Evolutionary conservation across 345 rosid species (phyloP).

Genomic region (Linum trigynum): DNA sequence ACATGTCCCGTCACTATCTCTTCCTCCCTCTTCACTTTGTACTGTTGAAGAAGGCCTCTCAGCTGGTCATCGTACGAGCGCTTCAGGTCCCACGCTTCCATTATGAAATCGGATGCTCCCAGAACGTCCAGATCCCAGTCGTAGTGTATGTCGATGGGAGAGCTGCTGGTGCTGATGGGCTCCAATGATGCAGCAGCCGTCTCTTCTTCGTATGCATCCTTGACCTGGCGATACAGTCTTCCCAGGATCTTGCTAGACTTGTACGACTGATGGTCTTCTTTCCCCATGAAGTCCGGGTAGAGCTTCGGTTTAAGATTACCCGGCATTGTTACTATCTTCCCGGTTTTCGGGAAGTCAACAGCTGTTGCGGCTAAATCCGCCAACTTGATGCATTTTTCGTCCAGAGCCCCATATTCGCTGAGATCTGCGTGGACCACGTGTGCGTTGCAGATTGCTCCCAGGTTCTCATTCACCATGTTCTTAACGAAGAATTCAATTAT

Average conservation of each 20-base stretch:
- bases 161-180: constrained; percentile 6
- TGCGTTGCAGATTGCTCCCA: constrained; percentile 73
- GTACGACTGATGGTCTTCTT: constrained; percentile 61
- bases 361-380: constrained; percentile 88
- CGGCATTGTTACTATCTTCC: constrained; percentile 67
- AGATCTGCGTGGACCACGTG: constrained; percentile 81
- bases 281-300: constrained; percentile 92
- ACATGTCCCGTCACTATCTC: constrained; percentile 89
- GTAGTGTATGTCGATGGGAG: constrained; percentile 34
- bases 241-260: constrained; percentile 67
- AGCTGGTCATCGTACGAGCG: constrained; percentile 69
- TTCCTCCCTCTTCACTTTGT: constrained; percentile 76
- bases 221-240: constrained; percentile 55
- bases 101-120: constrained; percentile 49
- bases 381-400: constrained; percentile 50
- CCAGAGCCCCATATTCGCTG: constrained; percentile 62
- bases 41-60: constrained; percentile 60
- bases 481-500: constrained; percentile 61
- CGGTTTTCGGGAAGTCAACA: constrained; percentile 91
- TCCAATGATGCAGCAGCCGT: constrained; percentile 27
- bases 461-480: constrained; percentile 60
- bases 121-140: constrained; percentile 49
- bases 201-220: constrained; percentile 47
- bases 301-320: constrained; percentile 47
- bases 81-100: constrained; percentile 72